phyloP scores from a whole-genome alignment of 345 rosid genomes.

The Dovyalis caffra region DNA sequence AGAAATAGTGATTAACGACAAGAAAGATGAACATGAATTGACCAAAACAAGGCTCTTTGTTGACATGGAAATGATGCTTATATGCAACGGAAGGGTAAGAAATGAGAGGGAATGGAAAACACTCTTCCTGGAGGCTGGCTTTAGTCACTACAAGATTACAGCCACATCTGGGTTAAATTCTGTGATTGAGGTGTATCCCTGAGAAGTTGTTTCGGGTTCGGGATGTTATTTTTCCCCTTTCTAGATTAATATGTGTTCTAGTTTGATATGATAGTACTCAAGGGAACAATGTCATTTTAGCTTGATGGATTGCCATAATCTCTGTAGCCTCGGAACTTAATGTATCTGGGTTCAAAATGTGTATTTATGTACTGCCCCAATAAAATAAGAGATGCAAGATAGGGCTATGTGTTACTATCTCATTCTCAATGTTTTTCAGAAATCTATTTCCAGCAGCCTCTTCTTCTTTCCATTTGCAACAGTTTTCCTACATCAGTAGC shows the following conservation, averaged over 20 bases:
- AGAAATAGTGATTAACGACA: constrained; percentile 28
- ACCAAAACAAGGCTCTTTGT: constrained; percentile 18
- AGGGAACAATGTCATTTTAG: not conserved
- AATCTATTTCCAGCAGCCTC: no score
- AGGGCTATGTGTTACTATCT: not conserved
- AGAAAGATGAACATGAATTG: constrained; percentile 22
- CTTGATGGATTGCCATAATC: not conserved
- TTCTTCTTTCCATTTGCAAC: no score
- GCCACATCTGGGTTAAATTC: constrained; percentile 15
- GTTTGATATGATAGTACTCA: not conserved
- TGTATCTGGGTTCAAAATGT: not conserved
- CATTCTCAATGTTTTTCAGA: not conserved
- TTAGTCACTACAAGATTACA: constrained; percentile 15
- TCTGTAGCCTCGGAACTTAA: not conserved
- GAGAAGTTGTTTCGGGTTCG: not conserved
- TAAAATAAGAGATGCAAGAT: not conserved
- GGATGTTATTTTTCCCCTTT: not conserved
- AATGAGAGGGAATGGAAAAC: constrained; percentile 17
- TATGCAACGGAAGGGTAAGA: constrained; percentile 16
- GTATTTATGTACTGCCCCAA: not conserved
- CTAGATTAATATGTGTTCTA: not conserved
- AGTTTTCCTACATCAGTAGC: no score
- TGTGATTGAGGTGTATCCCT: constrained; percentile 24
- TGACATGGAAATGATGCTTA: constrained; percentile 25
- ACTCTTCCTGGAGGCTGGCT: constrained; percentile 25